A percentile compares a stretch with the other conserved stretches of the same genome.
Evolutionary conservation across 805 yeast species (phyloP).

Genomic region (Candida jianshihensis): DNA sequence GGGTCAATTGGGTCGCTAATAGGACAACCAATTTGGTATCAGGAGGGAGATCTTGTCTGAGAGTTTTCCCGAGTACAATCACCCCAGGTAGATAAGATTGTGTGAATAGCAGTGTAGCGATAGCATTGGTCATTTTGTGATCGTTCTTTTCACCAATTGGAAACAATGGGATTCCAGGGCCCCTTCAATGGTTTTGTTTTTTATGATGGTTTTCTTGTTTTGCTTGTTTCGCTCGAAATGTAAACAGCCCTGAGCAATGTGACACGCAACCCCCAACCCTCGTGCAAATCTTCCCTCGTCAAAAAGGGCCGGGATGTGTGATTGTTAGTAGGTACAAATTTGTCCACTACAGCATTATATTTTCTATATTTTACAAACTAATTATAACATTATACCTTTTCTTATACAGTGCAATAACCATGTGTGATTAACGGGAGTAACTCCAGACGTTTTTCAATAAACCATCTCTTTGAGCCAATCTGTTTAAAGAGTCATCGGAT

Average conservation of each 20-base stretch:
- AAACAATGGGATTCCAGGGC: no score
- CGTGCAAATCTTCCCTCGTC: no score
- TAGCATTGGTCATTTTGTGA: constrained; percentile 30
- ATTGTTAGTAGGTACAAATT: no score
- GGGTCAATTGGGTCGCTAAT: constrained; percentile 14
- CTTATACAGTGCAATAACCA: neutral
- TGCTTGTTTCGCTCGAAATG: neutral
- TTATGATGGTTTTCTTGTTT: no score
- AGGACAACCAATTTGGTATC: constrained; percentile 16
- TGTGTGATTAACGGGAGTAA: constrained; percentile 70
- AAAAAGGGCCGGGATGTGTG: no score
- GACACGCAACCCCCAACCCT: no score
- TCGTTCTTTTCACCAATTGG: no score
- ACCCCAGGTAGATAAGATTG: constrained; percentile 53
- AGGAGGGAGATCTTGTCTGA: constrained; percentile 18
- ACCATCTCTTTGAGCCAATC: constrained; percentile 99
- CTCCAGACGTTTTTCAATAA: constrained; percentile 93
- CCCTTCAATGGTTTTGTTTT: no score
- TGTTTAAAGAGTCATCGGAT: constrained; percentile 98
- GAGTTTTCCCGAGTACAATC: constrained; percentile 38
- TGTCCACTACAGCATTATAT: neutral
- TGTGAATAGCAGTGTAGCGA: constrained; percentile 42
- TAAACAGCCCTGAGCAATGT: no score
- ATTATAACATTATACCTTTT: constrained; percentile 10
- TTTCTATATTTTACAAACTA: constrained; percentile 5